Evolutionary conservation across 2,329 filamentous ascomycete genomes (phyloP).

Genomic region (Hypoxylon sp.): DNA sequence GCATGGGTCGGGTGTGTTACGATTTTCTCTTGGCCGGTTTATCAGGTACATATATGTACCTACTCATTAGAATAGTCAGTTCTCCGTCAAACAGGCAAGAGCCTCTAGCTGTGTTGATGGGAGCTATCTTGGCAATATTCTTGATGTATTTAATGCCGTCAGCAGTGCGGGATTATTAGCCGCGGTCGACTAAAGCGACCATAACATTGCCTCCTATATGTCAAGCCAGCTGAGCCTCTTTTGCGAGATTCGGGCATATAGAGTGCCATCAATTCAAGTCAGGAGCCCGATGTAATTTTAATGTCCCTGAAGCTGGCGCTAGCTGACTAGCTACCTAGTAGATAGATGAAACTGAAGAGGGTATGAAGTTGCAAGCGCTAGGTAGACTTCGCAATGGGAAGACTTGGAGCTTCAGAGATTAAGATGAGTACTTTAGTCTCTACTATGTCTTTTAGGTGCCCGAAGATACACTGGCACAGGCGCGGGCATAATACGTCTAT

Average conservation of each 20-base stretch:
- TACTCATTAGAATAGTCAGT: neutral
- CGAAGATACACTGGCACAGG: neutral
- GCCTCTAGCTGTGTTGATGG: neutral
- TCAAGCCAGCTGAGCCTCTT: neutral
- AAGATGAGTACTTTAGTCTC: neutral
- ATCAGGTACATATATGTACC: neutral
- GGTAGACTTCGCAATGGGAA: neutral
- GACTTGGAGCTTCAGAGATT: neutral
- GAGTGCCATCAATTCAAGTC: neutral
- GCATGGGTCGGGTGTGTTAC: neutral
- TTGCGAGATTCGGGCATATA: neutral
- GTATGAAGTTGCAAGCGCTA: neutral
- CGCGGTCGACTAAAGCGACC: neutral
- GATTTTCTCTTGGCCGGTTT: neutral
- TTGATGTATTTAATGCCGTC: neutral
- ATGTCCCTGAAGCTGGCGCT: neutral
- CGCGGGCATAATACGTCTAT: neutral
- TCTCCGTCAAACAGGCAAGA: neutral
- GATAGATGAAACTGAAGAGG: neutral
- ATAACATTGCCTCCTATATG: neutral
- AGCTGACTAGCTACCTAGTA: neutral
- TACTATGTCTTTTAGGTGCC: neutral
- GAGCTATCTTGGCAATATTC: neutral
- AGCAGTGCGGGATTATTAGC: neutral
- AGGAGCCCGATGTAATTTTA: neutral